These are phyloP conservation scores for Dioscorea cayenensis DNA, from an alignment of 116 monocot genomes.

Conservation along the genomic window DNA sequence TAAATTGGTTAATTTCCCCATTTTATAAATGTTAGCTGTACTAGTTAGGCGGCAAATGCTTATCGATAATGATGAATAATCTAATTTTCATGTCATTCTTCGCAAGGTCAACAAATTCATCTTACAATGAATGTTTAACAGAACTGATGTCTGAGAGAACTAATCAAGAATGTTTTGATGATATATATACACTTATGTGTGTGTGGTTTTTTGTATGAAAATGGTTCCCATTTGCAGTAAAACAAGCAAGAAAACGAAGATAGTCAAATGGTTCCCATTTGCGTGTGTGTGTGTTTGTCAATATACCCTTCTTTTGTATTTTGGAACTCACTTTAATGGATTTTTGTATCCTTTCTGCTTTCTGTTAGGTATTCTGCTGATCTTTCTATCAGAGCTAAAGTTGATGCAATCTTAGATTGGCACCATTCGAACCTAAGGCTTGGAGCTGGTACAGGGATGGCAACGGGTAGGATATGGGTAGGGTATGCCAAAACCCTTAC, in stretches of 20 bases:
- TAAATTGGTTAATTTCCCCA: neutral
- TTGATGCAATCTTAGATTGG: constrained; percentile 89
- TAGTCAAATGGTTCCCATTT: neutral
- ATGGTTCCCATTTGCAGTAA: too few relatives aligned
- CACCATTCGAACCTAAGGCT: constrained; percentile 85
- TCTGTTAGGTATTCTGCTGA: constrained; percentile 81
- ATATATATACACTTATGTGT: neutral
- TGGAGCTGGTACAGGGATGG: too few relatives aligned
- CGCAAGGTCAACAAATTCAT: neutral
- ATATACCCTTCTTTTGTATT: neutral
- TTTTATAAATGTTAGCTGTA: too few relatives aligned
- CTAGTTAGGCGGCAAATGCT: too few relatives aligned
- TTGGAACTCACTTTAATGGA: neutral
- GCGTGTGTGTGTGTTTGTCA: neutral
- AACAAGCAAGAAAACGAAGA: too few relatives aligned
- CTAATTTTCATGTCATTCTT: neutral
- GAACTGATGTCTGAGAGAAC: too few relatives aligned
- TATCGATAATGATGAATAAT: neutral
- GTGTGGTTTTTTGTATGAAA: too few relatives aligned
- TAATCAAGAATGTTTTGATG: neutral
- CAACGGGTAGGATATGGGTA: too few relatives aligned
- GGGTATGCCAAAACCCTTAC: too few relatives aligned
- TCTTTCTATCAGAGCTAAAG: constrained; percentile 56
- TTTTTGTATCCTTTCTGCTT: neutral
- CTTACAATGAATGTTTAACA: neutral